Evolutionary conservation across 352 stramenopile genomes (phyloP), one percentile per base, ranked within the genome.

Genomic region (Phytopythium chamaehyphon): DNA sequence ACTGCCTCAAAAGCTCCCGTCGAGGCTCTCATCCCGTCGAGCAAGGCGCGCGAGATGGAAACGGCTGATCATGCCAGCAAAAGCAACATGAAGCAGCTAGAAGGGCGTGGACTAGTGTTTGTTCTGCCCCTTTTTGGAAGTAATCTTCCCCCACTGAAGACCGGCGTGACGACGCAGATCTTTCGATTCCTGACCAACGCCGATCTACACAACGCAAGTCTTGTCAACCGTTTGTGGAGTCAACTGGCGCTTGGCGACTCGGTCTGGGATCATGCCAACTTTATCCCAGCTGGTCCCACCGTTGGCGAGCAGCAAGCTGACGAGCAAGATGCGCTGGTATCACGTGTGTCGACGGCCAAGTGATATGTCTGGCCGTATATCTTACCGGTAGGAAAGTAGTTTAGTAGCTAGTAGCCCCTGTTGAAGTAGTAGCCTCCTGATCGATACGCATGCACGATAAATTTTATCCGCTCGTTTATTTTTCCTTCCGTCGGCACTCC

Each of bases 201-300:
- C 0, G 84, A 93, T 24, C 42, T 95, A 39, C 88, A 95, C 62
- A 93, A 93, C 53, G 80, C 81, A 9, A 92, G 80, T 36, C 69
- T 95, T n/a, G 82, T 95, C 54, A 91, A 68, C 55, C 81, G 72
- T 23, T 58, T 95, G 18, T 95, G 84, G 84, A 95, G 76, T 43
- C 71, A 88, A 26, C 66, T 95, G 54, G 68, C 84, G 14, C 69
- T 90, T 10, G 75, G 79, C 11, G 75, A 88, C 23, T 71, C 59
- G 0, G 76, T 93, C 2, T 93, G 84, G 84, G 80, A 94, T 43
- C 73, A 91, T 45, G 62, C 71, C n/a, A 89, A 90, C 56, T 89
- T 90, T 38, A 57, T 67, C 22, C 55, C 51, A 3, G 66, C 52
- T 2, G 33, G 33, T 23, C 6, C 3, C n/a, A 36, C 18, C 35